Evolutionary conservation across 2,329 filamentous ascomycete genomes (phyloP).

Genomic region (Talaromyces rugulosus): DNA sequence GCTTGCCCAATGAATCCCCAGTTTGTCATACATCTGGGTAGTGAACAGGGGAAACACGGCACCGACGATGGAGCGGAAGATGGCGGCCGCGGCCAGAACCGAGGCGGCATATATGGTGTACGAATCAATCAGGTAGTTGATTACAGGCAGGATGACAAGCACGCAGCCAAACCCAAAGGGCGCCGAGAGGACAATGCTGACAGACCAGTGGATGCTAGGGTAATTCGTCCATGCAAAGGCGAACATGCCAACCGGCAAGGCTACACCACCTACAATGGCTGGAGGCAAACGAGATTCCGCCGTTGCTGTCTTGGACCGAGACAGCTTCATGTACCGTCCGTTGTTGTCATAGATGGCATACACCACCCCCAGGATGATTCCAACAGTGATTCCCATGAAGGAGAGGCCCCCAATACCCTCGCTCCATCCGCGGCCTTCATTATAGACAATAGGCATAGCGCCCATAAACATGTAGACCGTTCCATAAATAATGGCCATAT

Average conservation of each 20-base stretch:
- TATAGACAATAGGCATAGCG: constrained; percentile 45
- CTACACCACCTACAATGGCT: constrained; percentile 41
- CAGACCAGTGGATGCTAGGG: constrained; percentile 32
- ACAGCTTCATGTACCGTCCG: constrained; percentile 27
- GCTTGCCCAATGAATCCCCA: constrained; percentile 42
- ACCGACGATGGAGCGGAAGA: constrained; percentile 40
- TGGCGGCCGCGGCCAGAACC: constrained; percentile 35
- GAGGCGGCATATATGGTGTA: constrained; percentile 34
- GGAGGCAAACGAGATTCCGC: constrained; percentile 51
- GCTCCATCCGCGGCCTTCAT: constrained; percentile 38
- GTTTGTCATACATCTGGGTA: constrained; percentile 32
- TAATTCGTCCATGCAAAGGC: constrained; percentile 54
- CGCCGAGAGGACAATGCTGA: constrained; percentile 24
- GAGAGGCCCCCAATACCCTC: constrained; percentile 41
- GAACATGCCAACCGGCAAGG: constrained; percentile 50
- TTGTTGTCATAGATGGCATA: constrained; percentile 31
- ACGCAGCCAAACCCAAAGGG: constrained; percentile 34
- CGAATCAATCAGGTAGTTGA: constrained; percentile 35
- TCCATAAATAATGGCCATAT: constrained; percentile 45
- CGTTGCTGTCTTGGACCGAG: constrained; percentile 46
- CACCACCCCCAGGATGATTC: constrained; percentile 26
- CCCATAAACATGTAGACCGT: constrained; percentile 47
- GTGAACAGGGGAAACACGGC: constrained; percentile 43
- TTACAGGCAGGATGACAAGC: constrained; percentile 27
- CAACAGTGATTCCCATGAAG: constrained; percentile 39